Evolutionary conservation across 2,329 filamentous ascomycete genomes (phyloP), one percentile per base, ranked within the genome.

Genomic region (Aspergillus sergii): DNA sequence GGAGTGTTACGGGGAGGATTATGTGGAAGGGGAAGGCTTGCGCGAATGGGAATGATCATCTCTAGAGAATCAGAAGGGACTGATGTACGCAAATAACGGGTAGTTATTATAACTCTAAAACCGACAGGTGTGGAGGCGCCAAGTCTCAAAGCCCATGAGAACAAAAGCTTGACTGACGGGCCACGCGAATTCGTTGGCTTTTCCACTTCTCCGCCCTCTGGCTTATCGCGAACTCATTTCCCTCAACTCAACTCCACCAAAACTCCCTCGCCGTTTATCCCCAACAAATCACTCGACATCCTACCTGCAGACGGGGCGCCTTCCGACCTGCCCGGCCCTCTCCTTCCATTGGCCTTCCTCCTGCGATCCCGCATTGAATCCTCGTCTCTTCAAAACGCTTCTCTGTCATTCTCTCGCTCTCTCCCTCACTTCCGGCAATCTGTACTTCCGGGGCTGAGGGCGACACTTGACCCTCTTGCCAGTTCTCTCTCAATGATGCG

Each of bases 401-500:
- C 26, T 74, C 72, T 11, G 59, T 63, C 43, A 9, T 64, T 73
- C 19, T 65, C 88, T 41, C 88, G 91, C 91, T 95, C 60, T 92
- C 90, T 54, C 89, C 84, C 64, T 89, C 85, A 36, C 96, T 79
- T 0, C 89, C 81, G 58, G 80, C 80, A 51, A 96, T 34, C 48
- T 51, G 48, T 51, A 32, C 48, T 32, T 51, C 51, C 21, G 59
- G 57, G 57, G 60, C 60, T 39, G 54, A 51, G 48, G 48, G 48
- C 28, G 28, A 51, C 34, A 26, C 9, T 19, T 51, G 28, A 32
- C 48, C 48, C 48, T 51, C 28, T 32, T 51, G 48, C 48, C 48
- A 21, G 12, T 41, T 51, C 48, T 32, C 48, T 59, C 53, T 48
- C 57, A 67, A 70, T 65, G 61, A 69, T 70, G 68, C 64, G 59